Evolutionary conservation across 208 protist genomes (phyloP).

Genomic region (Acanthamoeba royreba): DNA sequence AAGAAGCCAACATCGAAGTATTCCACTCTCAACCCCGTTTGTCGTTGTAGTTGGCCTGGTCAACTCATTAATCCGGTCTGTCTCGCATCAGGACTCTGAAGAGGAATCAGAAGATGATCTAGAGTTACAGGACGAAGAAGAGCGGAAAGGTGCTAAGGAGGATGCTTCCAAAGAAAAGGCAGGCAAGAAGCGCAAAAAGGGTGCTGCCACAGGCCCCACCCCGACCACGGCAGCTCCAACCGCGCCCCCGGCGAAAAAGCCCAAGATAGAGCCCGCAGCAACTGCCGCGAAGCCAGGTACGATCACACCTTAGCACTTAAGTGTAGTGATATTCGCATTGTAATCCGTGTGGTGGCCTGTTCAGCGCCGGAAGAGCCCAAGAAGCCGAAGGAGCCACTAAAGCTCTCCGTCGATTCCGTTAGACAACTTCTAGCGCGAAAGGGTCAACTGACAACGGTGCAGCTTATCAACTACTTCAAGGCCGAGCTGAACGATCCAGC

Average conservation of each 20-base stretch:
- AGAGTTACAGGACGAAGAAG: neutral
- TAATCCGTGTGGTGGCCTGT: neutral
- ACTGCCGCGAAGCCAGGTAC: neutral
- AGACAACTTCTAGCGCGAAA: neutral
- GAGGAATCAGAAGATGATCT: neutral
- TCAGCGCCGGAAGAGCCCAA: neutral
- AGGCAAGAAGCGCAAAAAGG: neutral
- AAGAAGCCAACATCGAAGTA: neutral
- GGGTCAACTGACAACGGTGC: neutral
- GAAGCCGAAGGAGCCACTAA: neutral
- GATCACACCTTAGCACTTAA: neutral
- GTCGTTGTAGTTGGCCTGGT: too few relatives aligned
- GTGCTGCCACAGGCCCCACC: neutral
- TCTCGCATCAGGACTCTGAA: neutral
- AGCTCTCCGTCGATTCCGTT: constrained; percentile 28
- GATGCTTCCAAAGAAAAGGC: neutral
- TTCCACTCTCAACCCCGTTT: neutral
- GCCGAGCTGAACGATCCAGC: neutral
- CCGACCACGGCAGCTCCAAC: neutral
- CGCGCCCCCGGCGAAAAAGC: neutral
- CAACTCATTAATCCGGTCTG: too few relatives aligned
- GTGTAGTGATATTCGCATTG: too few relatives aligned
- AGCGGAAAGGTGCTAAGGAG: constrained; percentile 19
- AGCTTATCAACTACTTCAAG: constrained; percentile 23
- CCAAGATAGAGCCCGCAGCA: neutral